phyloP scores from a whole-genome alignment of 108 stramenopile species.

The Skeletonema grethae region DNA sequence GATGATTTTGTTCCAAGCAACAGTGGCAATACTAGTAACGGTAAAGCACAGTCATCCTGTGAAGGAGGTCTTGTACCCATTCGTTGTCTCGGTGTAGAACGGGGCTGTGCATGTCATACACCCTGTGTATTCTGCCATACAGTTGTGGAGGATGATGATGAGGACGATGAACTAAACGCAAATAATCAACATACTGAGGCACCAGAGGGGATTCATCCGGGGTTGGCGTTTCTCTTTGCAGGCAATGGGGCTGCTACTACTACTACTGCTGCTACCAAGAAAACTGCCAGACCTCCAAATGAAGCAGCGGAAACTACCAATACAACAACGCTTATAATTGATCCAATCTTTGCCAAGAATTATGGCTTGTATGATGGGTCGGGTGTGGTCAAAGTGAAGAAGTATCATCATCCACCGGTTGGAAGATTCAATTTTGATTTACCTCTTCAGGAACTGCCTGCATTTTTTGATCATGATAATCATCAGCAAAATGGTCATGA shows the following conservation, averaged over 20 bases:
- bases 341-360: conserved; percentile 51
- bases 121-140: conserved; percentile 46
- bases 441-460: conserved; percentile 33
- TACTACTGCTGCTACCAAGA: background rate
- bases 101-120: conserved; percentile 43
- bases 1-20: conserved; percentile 48
- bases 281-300: background rate
- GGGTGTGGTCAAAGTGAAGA: conserved; percentile 33
- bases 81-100: conserved; percentile 31
- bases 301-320: conserved; percentile 2
- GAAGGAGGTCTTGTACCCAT: conserved; percentile 15
- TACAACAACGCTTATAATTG: conserved; percentile 15
- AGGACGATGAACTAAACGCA: conserved; percentile 3
- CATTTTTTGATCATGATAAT: conserved; percentile 32
- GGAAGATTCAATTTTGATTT: conserved; percentile 33
- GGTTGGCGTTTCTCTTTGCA: conserved; percentile 37
- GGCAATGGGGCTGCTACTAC: background rate
- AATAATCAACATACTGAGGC: background rate
- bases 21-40: background rate
- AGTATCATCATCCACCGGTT: conserved; percentile 44
- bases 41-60: background rate
- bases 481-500: conserved; percentile 1
- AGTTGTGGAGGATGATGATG: conserved; percentile 21
- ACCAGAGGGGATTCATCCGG: conserved; percentile 29
- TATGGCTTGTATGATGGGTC: conserved; percentile 25